Evolutionary conservation across 2,329 filamentous ascomycete genomes (phyloP).

Genomic region (Chrysosporium queenslandicum): DNA sequence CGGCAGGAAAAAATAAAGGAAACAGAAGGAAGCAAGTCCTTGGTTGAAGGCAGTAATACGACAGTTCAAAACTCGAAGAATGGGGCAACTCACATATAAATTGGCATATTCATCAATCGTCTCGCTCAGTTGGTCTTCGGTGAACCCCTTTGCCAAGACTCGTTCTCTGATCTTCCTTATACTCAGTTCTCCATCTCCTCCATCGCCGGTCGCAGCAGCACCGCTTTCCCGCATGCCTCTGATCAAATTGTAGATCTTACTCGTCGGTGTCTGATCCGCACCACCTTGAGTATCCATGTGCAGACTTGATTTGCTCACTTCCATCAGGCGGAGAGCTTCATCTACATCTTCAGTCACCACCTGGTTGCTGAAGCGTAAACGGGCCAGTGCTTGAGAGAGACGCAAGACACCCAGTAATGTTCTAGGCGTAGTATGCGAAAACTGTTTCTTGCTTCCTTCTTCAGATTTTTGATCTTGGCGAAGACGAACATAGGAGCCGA

Average conservation of each 20-base stretch:
- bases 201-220: slow-evolving; percentile 67
- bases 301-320: slow-evolving; percentile 86
- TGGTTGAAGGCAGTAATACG: no score
- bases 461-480: slow-evolving; percentile 85
- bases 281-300: slow-evolving; percentile 57
- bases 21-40: background rate
- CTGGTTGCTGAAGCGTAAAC: slow-evolving; percentile 74
- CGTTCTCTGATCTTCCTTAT: slow-evolving; percentile 81
- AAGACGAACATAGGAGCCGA: slow-evolving; percentile 91
- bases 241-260: slow-evolving; percentile 91
- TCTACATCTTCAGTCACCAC: slow-evolving; percentile 91
- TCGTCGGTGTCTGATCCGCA: slow-evolving; percentile 67
- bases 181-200: slow-evolving; percentile 64
- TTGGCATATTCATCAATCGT: slow-evolving; percentile 82
- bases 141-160: slow-evolving; percentile 93
- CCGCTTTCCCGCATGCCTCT: slow-evolving; percentile 77
- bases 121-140: slow-evolving; percentile 77
- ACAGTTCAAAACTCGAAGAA: background rate
- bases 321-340: slow-evolving; percentile 79
- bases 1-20: background rate
- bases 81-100: slow-evolving; percentile 64
- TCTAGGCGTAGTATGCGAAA: slow-evolving; percentile 86
- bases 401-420: slow-evolving; percentile 87
- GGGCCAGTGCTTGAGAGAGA: slow-evolving; percentile 84
- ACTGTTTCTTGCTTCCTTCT: slow-evolving; percentile 82